These are phyloP conservation scores for Candida namnaoensis DNA, from an alignment of 805 yeast species.

Conservation along the genomic window DNA sequence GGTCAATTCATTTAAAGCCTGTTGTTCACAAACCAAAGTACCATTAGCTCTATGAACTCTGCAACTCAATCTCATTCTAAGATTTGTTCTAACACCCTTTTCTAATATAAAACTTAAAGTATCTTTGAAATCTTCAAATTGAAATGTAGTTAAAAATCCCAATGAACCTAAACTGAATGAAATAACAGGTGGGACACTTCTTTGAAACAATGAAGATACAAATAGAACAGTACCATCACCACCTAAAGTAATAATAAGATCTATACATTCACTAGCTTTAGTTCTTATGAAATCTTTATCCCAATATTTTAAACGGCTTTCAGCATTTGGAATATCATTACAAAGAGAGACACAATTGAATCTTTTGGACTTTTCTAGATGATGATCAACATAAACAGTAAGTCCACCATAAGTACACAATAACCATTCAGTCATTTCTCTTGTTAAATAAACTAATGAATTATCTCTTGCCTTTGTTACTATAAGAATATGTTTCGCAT, in stretches of 20 bases:
- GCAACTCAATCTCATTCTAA: conserved; percentile 85
- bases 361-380: conserved; percentile 49
- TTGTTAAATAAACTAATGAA: conserved; percentile 62
- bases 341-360: conserved; percentile 52
- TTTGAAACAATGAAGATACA: conserved; percentile 80
- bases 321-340: conserved; percentile 36
- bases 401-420: conserved; percentile 30
- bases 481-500: conserved; percentile 63
- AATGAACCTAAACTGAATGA: conserved; percentile 85
- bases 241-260: conserved; percentile 81
- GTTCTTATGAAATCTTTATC: conserved; percentile 42
- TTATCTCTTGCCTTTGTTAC: conserved; percentile 89
- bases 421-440: conserved; percentile 77
- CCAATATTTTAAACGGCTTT: conserved; percentile 58
- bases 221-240: conserved; percentile 96
- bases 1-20: conserved; percentile 83
- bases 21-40: conserved; percentile 43
- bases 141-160: conserved; percentile 86
- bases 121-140: conserved; percentile 62
- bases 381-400: conserved; percentile 66
- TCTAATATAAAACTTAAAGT: conserved; percentile 50
- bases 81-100: conserved; percentile 66
- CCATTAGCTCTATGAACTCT: conserved; percentile 45
- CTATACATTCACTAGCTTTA: conserved; percentile 38
- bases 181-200: conserved; percentile 84